Evolutionary conservation across 805 yeast species (phyloP).

Genomic region (Candida ficus): DNA sequence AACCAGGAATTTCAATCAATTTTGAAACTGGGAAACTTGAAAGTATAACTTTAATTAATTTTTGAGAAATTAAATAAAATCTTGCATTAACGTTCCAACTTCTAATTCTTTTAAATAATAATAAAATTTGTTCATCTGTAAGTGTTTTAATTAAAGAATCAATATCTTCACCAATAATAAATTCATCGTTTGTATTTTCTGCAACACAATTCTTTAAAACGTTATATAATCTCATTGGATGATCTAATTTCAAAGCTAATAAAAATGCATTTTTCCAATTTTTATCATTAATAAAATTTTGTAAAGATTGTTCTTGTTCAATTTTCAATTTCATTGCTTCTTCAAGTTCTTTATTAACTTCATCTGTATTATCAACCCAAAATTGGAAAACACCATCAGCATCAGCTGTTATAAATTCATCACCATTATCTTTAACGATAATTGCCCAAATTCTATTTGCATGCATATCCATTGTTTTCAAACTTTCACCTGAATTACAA

Average conservation of each 20-base stretch:
- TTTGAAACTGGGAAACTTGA: constrained; percentile 47
- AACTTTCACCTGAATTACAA: constrained; percentile 64
- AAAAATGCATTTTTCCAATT: constrained; percentile 89
- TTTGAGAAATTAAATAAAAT: constrained; percentile 77
- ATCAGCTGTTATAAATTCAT: constrained; percentile 76
- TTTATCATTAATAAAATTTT: constrained; percentile 62
- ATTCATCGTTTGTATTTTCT: constrained; percentile 29
- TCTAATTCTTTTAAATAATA: constrained; percentile 68
- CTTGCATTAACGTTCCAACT: constrained; percentile 94
- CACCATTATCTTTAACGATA: constrained; percentile 60
- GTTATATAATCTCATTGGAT: constrained; percentile 81
- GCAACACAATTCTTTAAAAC: constrained; percentile 61
- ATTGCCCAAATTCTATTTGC: constrained; percentile 94
- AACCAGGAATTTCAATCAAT: constrained; percentile 60
- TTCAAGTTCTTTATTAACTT: constrained; percentile 46
- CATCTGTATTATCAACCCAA: constrained; percentile 88
- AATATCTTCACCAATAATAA: constrained; percentile 39
- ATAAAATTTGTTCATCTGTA: constrained; percentile 51
- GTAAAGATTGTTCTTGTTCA: constrained; percentile 85
- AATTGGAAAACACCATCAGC: constrained; percentile 89
- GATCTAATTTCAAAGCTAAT: constrained; percentile 80
- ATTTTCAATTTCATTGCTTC: constrained; percentile 51
- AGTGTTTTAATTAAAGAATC: constrained; percentile 60
- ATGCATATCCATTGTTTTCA: constrained; percentile 87
- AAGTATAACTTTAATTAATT: constrained; percentile 61